Percentiles rank a stretch among this genome's conserved stretches.
phyloP scores from a whole-genome alignment of 805 yeast species.

The Jamesozyma rosinii region DNA sequence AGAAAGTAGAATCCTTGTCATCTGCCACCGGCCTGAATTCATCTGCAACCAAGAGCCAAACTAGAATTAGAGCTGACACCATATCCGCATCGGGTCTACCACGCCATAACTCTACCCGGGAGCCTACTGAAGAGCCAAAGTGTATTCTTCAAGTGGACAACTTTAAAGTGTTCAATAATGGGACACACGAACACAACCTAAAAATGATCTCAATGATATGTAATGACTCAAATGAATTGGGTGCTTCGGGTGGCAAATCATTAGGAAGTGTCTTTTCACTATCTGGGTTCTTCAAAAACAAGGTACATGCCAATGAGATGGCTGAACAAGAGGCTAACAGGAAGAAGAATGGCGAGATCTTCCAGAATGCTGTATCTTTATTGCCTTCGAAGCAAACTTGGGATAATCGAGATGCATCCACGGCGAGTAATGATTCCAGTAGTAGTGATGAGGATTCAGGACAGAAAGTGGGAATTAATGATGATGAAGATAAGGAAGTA shows the following conservation, averaged over 20 bases:
- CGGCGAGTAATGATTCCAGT: background rate
- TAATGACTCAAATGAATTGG: slow-evolving; percentile 1
- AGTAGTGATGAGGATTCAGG: background rate
- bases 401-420: background rate
- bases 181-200: slow-evolving; percentile 25
- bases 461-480: background rate
- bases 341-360: slow-evolving; percentile 5
- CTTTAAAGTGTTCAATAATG: slow-evolving; percentile 24
- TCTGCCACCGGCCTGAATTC: slow-evolving; percentile 1
- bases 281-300: slow-evolving; percentile 18
- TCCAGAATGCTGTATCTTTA: slow-evolving; percentile 10
- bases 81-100: slow-evolving; percentile 17
- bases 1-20: slow-evolving; percentile 7
- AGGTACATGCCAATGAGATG: slow-evolving; percentile 9
- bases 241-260: background rate
- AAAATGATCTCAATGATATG: slow-evolving; percentile 16
- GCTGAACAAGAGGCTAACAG: background rate
- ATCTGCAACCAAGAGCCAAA: background rate
- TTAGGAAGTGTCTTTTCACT: slow-evolving; percentile 14
- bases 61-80: slow-evolving; percentile 18
- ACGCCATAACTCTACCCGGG: slow-evolving; percentile 3
- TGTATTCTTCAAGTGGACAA: slow-evolving; percentile 18
- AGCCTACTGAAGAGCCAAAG: slow-evolving; percentile 7
- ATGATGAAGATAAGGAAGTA: slow-evolving; percentile 3
- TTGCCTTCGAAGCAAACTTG: slow-evolving; percentile 7